phyloP scores from a whole-genome alignment of 257 asterid genomes.

The Coffea eugenioides region DNA sequence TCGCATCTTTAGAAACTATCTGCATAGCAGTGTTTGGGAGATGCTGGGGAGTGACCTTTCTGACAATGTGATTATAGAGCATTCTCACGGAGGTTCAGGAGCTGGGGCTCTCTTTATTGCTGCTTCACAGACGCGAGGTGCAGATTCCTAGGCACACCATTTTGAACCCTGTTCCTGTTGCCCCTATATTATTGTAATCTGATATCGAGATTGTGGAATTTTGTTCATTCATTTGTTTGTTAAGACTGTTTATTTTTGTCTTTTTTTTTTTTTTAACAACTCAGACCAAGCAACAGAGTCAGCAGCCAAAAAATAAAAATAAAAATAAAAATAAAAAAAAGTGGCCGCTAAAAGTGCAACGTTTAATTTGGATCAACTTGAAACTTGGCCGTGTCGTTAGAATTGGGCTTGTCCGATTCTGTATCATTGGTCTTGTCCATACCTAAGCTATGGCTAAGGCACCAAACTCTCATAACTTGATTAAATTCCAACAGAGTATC shows the following conservation, averaged over 20 bases:
- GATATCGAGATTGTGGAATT: not conserved
- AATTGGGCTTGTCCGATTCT: not conserved
- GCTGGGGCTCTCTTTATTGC: conserved; percentile 73
- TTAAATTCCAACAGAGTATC: not conserved
- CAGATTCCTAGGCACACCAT: conserved; percentile 18
- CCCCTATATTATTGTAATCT: not conserved
- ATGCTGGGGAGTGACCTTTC: conserved; percentile 71
- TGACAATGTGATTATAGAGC: conserved; percentile 61
- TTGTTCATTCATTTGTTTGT: not conserved
- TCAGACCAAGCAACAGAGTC: not conserved
- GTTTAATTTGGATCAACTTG: not conserved
- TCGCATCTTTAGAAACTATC: conserved; percentile 64
- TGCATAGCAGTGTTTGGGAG: conserved; percentile 82
- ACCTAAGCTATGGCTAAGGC: too few species aligned
- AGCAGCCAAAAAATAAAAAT: not conserved
- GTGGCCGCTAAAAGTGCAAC: not conserved
- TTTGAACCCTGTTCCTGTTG: not conserved
- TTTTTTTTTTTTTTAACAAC: not conserved
- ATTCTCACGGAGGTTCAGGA: conserved; percentile 76
- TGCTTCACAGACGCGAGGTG: conserved; percentile 52
- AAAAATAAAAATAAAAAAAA: too few species aligned
- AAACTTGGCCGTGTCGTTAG: not conserved
- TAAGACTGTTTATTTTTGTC: too few species aligned
- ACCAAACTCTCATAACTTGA: not conserved
- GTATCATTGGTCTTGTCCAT: not conserved